Evolutionary conservation across 768 basidiomycete species (phyloP).

Genomic region (Filobasidium wieringae): DNA sequence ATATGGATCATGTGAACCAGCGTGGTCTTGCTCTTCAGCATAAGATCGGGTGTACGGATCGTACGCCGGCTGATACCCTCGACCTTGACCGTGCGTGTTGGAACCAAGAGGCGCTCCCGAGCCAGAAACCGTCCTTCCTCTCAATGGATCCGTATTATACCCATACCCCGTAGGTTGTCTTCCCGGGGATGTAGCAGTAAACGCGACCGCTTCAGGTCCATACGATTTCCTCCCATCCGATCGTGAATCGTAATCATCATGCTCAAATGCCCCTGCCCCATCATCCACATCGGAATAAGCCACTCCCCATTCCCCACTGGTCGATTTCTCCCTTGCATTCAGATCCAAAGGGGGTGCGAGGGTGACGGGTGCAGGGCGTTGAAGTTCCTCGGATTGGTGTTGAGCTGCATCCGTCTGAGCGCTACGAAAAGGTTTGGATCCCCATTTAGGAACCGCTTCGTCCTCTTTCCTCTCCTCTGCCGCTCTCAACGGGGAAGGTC

Average conservation of each 20-base stretch:
- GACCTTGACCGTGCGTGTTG: no score
- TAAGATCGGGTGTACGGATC: no score
- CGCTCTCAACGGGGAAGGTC: slow-evolving; percentile 4
- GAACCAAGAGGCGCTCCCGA: not conserved
- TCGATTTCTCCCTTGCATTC: not conserved
- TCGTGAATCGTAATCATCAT: not conserved
- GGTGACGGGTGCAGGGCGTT: not conserved
- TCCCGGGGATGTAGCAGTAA: not conserved
- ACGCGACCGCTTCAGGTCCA: not conserved
- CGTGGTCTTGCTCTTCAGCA: no score
- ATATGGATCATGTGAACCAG: no score
- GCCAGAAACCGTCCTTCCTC: not conserved
- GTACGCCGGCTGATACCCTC: no score
- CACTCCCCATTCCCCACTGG: slow-evolving; percentile 4
- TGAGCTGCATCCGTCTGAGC: not conserved
- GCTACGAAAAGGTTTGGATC: slow-evolving; percentile 8
- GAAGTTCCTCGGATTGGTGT: not conserved
- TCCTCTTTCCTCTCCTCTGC: slow-evolving; percentile 1
- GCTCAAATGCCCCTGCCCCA: not conserved
- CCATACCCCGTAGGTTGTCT: not conserved
- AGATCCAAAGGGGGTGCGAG: not conserved
- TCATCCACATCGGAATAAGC: not conserved
- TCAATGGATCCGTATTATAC: not conserved
- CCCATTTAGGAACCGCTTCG: slow-evolving; percentile 5
- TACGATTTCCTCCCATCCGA: not conserved